Conservation (phyloP, 2,329 filamentous ascomycete genomes). For the Aspergillus candidus region DNA sequence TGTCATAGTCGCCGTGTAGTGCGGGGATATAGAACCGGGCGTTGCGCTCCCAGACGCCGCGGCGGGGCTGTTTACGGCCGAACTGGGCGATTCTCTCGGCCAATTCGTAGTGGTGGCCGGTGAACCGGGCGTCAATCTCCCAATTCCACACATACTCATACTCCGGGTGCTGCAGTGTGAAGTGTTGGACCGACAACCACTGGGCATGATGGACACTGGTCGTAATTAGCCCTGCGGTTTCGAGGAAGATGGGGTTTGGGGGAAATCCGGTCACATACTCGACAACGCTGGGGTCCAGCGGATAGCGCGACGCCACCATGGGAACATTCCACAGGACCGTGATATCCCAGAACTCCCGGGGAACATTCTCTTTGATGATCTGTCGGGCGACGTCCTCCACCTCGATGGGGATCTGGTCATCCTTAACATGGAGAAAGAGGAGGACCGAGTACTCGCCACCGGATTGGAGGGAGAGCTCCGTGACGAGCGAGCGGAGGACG, state of each 20-base stretch:
- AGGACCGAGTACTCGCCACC: conserved; percentile 84
- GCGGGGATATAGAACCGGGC: conserved; percentile 51
- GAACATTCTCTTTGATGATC: conserved; percentile 58
- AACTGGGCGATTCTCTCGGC: conserved; percentile 57
- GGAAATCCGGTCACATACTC: conserved; percentile 31
- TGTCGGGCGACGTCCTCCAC: conserved; percentile 59
- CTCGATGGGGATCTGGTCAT: conserved; percentile 70
- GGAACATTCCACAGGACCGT: conserved; percentile 67
- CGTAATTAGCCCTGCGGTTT: conserved; percentile 19
- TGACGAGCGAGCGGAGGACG: conserved; percentile 74
- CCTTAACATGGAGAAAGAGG: conserved; percentile 77
- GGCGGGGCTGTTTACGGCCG: conserved; percentile 49
- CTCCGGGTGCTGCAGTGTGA: conserved; percentile 65
- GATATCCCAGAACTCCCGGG: conserved; percentile 63
- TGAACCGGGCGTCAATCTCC: conserved; percentile 71
- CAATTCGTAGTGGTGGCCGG: conserved; percentile 70
- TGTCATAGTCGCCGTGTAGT: conserved; percentile 45
- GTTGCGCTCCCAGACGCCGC: conserved; percentile 55
- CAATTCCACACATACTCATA: conserved; percentile 77
- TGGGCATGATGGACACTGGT: conserved; percentile 55
- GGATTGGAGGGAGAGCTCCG: conserved; percentile 71
- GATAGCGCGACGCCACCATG: conserved; percentile 45
- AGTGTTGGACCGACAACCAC: conserved; percentile 69
- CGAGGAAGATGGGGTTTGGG: neutral
- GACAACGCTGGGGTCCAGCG: conserved; percentile 44